These are phyloP conservation scores for Crithidia fasciculata DNA, from an alignment of 208 protist species.

Conservation along the genomic window DNA sequence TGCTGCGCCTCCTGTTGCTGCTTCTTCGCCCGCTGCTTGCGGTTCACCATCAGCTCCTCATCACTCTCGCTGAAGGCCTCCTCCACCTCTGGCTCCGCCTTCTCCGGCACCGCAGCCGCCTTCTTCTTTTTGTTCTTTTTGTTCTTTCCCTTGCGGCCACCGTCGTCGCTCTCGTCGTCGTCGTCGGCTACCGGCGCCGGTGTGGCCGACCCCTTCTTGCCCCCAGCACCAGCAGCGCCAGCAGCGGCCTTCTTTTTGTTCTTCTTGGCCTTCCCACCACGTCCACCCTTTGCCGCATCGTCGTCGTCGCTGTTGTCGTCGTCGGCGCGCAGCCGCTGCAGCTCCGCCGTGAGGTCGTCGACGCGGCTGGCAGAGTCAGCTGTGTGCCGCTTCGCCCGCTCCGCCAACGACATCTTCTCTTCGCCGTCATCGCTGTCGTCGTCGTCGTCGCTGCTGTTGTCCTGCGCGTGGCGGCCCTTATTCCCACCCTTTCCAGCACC, in stretches of 20 bases:
- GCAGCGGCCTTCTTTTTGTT: constrained; percentile 24
- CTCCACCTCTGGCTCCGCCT: constrained; percentile 22
- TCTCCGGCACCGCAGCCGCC: constrained; percentile 28
- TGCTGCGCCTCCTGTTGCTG: constrained; percentile 40
- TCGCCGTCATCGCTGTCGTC: constrained; percentile 1
- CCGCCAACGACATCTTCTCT: constrained; percentile 8
- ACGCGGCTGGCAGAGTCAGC: not conserved
- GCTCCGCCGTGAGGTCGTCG: constrained; percentile 24
- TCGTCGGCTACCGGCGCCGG: constrained; percentile 4
- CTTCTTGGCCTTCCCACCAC: constrained; percentile 33
- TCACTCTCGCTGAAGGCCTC: constrained; percentile 58
- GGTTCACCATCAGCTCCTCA: constrained; percentile 78
- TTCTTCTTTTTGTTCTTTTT: constrained; percentile 43
- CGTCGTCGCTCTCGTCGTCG: constrained; percentile 29
- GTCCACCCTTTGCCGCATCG: constrained; percentile 24
- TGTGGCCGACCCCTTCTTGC: not conserved
- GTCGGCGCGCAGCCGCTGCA: constrained; percentile 36
- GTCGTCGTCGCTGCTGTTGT: constrained; percentile 18
- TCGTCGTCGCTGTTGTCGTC: constrained; percentile 26
- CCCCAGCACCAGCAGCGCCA: not conserved
- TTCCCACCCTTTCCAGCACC: not conserved
- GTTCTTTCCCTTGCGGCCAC: constrained; percentile 33
- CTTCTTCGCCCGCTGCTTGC: constrained; percentile 67
- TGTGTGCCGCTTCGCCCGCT: not conserved
- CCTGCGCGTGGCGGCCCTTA: not conserved